Base-by-base conservation (phyloP, 2,329 filamentous ascomycete species). In the Purpureocillium lavendulum region DNA sequence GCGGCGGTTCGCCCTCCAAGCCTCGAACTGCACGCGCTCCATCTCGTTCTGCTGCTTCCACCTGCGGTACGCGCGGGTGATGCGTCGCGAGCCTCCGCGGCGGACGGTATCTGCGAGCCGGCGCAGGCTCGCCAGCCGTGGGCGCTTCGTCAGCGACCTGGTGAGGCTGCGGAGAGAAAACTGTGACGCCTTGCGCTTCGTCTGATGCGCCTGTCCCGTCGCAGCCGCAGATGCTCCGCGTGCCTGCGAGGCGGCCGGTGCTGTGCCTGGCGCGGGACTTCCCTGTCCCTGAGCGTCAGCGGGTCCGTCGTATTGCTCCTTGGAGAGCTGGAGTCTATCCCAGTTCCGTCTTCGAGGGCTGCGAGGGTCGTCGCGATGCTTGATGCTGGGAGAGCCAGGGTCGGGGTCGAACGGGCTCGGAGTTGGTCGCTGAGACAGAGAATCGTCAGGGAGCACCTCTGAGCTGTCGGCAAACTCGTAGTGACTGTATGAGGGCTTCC, bases 131-230 rank as follows among this genome's bases (percentile, higher is more conserved):
- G 21, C 18, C 11, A 58, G 41, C 1, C 49, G 48, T 2, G 48
- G 49, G 4, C 54, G 48, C 36, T 57, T 54, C 7, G 49, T 42
- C 12, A 58, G 41, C 13, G 55, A 45, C 16, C 41, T 49, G 6
- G 49, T 45, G 8, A 59, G 31, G 40, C 51, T 58, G 15, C 48
- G 47, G 16, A 61, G 42, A 9, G 56, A 59, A 39, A 59, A 56
- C 4, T 49, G 40, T 1, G 59, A 61, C 2, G 57, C 49, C 16
- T 54, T 56, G 26, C 59, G 57, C 38, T 62, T 61, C 7, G 42
- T 26, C 21, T 26, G 21, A 26, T 10, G 21, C 6, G 5, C 21
- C 10, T 26, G 21, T 26, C 21, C 21, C n/a, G n/a, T 26, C 21
- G 21, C 21, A n/a, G n/a, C n/a, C n/a, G 5, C 21, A 26, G 21